Evolutionary conservation across 2,329 filamentous ascomycete genomes (phyloP).

Genomic region (Aspergillus awamori): DNA sequence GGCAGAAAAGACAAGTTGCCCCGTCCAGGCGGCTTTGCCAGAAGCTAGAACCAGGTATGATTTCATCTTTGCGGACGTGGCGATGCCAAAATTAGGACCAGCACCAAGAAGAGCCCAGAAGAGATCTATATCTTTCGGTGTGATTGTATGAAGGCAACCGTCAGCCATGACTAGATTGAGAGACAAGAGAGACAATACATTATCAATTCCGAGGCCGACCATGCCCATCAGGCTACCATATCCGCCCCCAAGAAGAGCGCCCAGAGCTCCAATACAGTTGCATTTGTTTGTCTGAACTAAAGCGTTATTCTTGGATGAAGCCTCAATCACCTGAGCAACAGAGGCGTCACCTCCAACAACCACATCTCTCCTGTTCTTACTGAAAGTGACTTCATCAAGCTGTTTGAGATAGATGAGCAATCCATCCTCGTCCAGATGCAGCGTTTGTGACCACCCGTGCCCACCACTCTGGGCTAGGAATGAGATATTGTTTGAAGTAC

Average conservation of each 20-base stretch:
- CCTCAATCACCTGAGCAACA: not conserved
- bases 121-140: slow-evolving; percentile 8
- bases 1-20: not conserved
- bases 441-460: slow-evolving; percentile 1
- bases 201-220: slow-evolving; percentile 3
- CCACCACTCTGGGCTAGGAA: slow-evolving; percentile 13
- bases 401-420: slow-evolving; percentile 3
- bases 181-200: slow-evolving; percentile 1
- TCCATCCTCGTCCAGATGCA: not conserved
- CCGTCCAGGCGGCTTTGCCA: slow-evolving; percentile 1
- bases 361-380: not conserved
- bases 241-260: slow-evolving; percentile 6
- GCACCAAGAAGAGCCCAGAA: slow-evolving; percentile 13
- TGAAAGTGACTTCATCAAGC: not conserved
- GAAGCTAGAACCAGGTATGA: not conserved
- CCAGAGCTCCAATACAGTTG: slow-evolving; percentile 2
- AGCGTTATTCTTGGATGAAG: not conserved
- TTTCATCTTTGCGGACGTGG: slow-evolving; percentile 11
- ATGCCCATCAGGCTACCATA: slow-evolving; percentile 1
- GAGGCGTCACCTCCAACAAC: slow-evolving; percentile 1
- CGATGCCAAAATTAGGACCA: slow-evolving; percentile 11
- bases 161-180: slow-evolving; percentile 9
- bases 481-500: slow-evolving; percentile 7
- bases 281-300: slow-evolving; percentile 10
- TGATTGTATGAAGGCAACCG: not conserved